Base-by-base conservation (phyloP, 1,284 basidiomycete genomes). In the Sphaerobolus stellatus region DNA sequence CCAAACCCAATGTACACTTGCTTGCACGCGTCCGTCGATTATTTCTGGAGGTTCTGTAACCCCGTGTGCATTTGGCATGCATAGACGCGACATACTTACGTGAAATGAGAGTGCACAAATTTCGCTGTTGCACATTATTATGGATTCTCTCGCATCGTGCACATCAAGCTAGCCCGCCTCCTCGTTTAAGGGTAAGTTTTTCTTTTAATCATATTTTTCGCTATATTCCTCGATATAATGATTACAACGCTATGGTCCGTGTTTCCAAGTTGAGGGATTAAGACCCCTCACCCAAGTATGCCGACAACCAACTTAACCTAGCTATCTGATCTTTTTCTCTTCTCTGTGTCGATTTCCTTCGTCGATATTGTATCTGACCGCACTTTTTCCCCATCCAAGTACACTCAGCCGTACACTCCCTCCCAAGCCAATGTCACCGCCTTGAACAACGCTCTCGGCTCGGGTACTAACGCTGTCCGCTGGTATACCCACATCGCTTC, bases 371-470 rank as follows among this genome's bases (percentile, higher is more conserved):
- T 52, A 54, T 18, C 44, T 38, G 34, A 52, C 51, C 62, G 53
- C 61, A 50, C 49, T 51, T 48, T 56, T 25, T 43, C 53, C n/a
- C n/a, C 52, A 58, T 62, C 36, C 67, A 99, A 97, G 61, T 94
- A 93, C 80, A n/a, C n/a, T n/a, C n/a, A n/a, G n/a, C n/a, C n/a
- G n/a, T n/a, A n/a, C n/a, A 86, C 88, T 54, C 90, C 96, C 56
- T 95, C 95, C 52, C 95, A 98, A 77, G 94, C 96, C 60, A 97
- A 99, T 77, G 94, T 98, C 54, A 84, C 84, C 67, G 92, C 96
- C 72, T 97, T 89, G n/a, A n/a, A n/a, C 86, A 92, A 92, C 73
- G 78, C 86, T 38, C 73, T 91, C 68, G 65, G 78, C 52, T 76
- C 80, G 53, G 80, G 80, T 33, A 90, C 91, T 56, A 78, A 83